Base-by-base conservation (phyloP, 805 yeast genomes). In the Starmerella potacharoeniae region DNA sequence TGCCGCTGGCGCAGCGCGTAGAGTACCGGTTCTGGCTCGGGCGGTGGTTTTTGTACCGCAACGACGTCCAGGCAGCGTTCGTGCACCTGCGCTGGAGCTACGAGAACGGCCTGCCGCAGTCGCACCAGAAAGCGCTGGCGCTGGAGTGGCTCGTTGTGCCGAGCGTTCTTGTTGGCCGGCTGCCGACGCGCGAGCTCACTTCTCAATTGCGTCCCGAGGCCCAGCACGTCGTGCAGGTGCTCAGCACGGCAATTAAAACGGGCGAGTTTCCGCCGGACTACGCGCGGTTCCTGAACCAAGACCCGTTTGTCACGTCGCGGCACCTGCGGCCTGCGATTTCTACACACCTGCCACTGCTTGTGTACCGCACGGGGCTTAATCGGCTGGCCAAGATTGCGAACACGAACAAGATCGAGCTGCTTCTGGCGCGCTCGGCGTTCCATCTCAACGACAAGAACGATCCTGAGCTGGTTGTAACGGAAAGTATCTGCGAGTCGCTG, bases 21-120 rank as follows among this genome's bases (percentile, higher is more conserved):
- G 64, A 65, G 61, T 59, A 61, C 58, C 52, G 66, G 49, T 60
- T 58, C 59, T 55, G 65, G 63, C 55, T 62, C 28, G 65, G 68
- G 3, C 72, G 79, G 45, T 83, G 51, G 54, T 40, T 35, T 14
- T 48, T 64, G 7, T 52, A 54, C 52, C 49, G 50, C 13, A 55
- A 55, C 39, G 58, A 62, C 22, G 28, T 56, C 5, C 49, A 35
- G 10, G 11, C 6, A 17, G 64, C 63, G 1, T 57, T 51, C 51
- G 30, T 49, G 35, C 85, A 83, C 63, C 69, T 84, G 37, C 62
- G 66, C n/a, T 78, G 81, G 79, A 77, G 86, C 41, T 77, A 76
- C 49, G 55, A 61, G 3, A 68, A 73, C 45, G 70, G 77, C 50
- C 73, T 74, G 0, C 42, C 65, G 4, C 51, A 60, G 0, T 49